Base-by-base conservation (phyloP, 116 monocot species). In the Iris pallida region DNA sequence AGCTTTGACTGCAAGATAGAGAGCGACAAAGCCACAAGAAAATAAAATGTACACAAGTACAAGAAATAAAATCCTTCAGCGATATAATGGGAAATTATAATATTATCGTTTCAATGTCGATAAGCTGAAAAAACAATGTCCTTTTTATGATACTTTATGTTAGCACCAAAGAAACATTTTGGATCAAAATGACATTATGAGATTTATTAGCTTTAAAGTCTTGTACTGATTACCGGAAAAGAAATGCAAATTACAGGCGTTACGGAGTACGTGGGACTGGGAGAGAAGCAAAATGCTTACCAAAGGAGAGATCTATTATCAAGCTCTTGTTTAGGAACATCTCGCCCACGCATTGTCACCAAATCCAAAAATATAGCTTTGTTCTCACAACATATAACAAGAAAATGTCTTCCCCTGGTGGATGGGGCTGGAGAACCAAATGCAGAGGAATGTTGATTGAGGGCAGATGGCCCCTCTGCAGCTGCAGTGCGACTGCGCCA, bases 351-450 rank as follows among this genome's bases (percentile, higher is more conserved):
- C 98, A 99, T 99, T 53, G 98, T 93, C 58, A 99, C 98, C 75
- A 99, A 76, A 81, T 99, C 98, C 73, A 99, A 80, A 79, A 99
- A 99, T 51, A 92, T 90, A 20, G 88, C 98, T 78, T 99, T 99
- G 54, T 99, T 99, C 71, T 99, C 98, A 58, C 98, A 99, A 64
- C 98, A 99, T 68, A 99, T 90, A n/a, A 93, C 98, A 53, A 99
- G 77, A 82, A 99, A 99, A 78, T 99, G 98, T 45, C 98, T 88
- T 79, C 98, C 98, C 84, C 88, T 79, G 44, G 98, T 99, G 68
- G 90, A 88, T 61, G 98, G 87, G 15, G 80, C 81, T 59, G 87
- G 98, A 80, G 90, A 76, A 74, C 67, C 86, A 63, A 93, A 90
- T 76, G 82, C 82, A 75, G 88, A 86, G 40, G 90, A 77, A 61